Base-by-base conservation (phyloP, 352 stramenopile genomes). In the Phytophthora tubulina region DNA sequence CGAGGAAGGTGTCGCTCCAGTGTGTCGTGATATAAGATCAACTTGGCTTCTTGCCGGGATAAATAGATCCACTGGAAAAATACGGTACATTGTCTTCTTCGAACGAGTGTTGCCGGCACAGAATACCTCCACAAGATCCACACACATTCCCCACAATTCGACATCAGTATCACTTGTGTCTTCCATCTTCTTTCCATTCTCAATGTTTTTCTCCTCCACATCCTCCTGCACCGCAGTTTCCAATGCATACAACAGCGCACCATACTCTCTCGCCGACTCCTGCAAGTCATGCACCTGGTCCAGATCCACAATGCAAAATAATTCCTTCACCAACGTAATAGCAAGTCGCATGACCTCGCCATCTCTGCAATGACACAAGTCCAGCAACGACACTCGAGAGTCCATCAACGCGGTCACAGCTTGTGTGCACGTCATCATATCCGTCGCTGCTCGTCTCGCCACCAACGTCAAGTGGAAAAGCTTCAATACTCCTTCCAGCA, bases 41-140 rank as follows among this genome's bases (percentile, higher is more conserved):
- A 56, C 66, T 4, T 80, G 76, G 32, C 72, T 86, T 55, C 91
- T 85, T 2, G 60, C 75, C 13, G 88, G 84, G 6, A 94, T 85
- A 63, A 96, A 96, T 8, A 95, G 67, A 38, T 95, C 89, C 1
- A 95, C 89, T 0, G 89, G 89, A 41, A 96, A 83, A 31, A 96
- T 90, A 14, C 89, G 82, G 57, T 87, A 89, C 75, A 96, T 91
- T 0, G 78, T 75, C 58, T 87, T 92, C 60, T 93, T 94, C 0
- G 89, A 93, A 2, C 86, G 80, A 13, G 77, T 89, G 53, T 96
- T 96, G 13, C 87, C 87, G 9, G 86, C 85, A 44, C 87, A 95
- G 54, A 95, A 96, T 66, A 95, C 83, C 45, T 95, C 87, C 35
- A 96, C 85, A 3, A 96, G 67, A 45, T 91, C 83, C 17, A 89